A percentile compares a stretch with the other conserved stretches of the same genome.
Conservation (phyloP, 2,329 filamentous ascomycete species). For the Fusarium cicatricum region DNA sequence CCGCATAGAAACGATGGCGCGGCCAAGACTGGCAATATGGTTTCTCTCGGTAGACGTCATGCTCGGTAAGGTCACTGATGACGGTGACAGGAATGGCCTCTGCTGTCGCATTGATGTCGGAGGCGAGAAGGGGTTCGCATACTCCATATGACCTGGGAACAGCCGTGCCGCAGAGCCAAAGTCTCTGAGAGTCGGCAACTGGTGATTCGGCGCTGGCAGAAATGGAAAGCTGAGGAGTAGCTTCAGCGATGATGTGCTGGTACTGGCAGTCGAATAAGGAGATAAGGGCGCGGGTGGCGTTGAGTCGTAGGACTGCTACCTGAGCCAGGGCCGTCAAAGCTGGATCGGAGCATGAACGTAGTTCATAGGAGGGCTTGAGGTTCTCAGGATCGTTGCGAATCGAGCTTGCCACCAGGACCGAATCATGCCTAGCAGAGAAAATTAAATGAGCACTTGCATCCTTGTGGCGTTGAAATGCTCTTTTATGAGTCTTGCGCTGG, state of each 20-base stretch:
- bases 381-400: conserved; percentile 36
- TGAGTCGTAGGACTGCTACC: conserved; percentile 54
- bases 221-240: conserved; percentile 53
- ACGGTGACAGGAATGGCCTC: conserved; percentile 44
- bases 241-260: conserved; percentile 62
- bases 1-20: conserved; percentile 50
- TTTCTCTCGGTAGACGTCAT: conserved; percentile 41
- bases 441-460: no score
- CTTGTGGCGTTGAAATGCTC: no score
- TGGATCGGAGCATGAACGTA: conserved; percentile 46
- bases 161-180: conserved; percentile 45
- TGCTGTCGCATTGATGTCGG: background rate
- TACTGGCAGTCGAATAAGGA: conserved; percentile 59
- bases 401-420: conserved; percentile 25
- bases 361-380: conserved; percentile 35
- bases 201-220: conserved; percentile 34
- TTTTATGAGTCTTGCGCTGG: background rate
- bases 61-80: conserved; percentile 44
- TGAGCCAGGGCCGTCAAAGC: conserved; percentile 60
- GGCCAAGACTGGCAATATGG: conserved; percentile 35
- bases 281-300: conserved; percentile 54
- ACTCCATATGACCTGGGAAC: conserved; percentile 42
- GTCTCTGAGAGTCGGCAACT: conserved; percentile 5
- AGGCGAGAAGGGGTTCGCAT: conserved; percentile 42
- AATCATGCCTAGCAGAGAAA: conserved; percentile 19